Base-by-base conservation (phyloP, 495 filamentous ascomycete species). In the Neurospora sp. region DNA sequence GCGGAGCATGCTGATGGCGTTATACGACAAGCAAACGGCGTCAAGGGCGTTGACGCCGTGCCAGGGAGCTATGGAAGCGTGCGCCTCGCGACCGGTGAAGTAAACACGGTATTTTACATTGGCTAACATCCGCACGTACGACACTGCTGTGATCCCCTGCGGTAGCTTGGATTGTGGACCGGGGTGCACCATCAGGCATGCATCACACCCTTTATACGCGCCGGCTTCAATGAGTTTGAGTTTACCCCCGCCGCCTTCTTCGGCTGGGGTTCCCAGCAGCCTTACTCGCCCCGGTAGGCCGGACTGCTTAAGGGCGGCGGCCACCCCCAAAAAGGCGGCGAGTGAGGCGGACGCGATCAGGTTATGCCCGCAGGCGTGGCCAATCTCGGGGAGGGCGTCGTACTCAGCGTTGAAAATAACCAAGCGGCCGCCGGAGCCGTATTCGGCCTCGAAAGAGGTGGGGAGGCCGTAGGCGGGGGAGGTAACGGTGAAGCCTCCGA, bases 191-290 rank as follows among this genome's bases (percentile, higher is more conserved):
- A 89, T 89, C 36, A 89, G 77, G 48, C 82, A 82, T 7, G 86
- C 86, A 54, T 83, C 78, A 7, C 85, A 83, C 54, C 74, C 82
- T 5, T 81, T 78, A 76, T 86, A 89, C 2, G 87, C 88, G 0
- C 87, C 87, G 0, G 81, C 82, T 0, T 81, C 79, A 37, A 89
- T 85, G 11, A 89, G 78, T 21, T 81, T 83, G 3, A 86, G 78
- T 76, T 89, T 89, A 7, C 83, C 84, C 62, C 83, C 84, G 69
- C 83, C 82, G 24, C 82, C 88, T 75, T 93, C 91, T 77, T 93
- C 91, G 0, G 90, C 91, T 2, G 91, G 91, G 0, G 91, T 92
- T 2, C 91, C 91, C 11, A 92, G 83, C 4, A 93, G 79, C 8
- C 89, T 82, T 0, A 90, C 81, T 28, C 87, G 86, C 6, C 91